Evolutionary conservation across 768 basidiomycete genomes (phyloP).

Genomic region (Pleurotus djamor): DNA sequence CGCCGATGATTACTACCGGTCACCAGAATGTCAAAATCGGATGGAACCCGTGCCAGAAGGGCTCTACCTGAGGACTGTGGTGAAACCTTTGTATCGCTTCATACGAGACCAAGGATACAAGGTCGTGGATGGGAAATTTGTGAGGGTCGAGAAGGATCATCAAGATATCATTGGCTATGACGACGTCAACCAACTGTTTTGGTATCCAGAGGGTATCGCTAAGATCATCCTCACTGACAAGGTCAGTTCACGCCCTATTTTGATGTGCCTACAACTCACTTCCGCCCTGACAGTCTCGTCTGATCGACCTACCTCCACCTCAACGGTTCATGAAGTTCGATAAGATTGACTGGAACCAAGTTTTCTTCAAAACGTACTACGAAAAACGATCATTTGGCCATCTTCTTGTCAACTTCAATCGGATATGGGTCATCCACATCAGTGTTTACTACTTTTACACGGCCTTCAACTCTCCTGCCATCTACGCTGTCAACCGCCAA

Average conservation of each 20-base stretch:
- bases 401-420: constrained; percentile 98
- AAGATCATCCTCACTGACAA: constrained; percentile 88
- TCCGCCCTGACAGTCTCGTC: constrained; percentile 57
- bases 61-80: constrained; percentile 85
- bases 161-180: constrained; percentile 97
- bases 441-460: constrained; percentile 97
- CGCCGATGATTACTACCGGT: constrained; percentile 99
- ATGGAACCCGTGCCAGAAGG: constrained; percentile 94
- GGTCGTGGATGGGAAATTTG: constrained; percentile 92
- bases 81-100: constrained; percentile 94
- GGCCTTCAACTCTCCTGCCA: constrained; percentile 84
- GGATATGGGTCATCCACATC: constrained; percentile 98
- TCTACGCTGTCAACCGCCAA: constrained; percentile 64
- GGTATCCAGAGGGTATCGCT: constrained; percentile 99
- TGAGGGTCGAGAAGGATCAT: constrained; percentile 91
- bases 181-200: constrained; percentile 98
- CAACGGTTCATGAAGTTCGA: constrained; percentile 98
- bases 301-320: constrained; percentile 88
- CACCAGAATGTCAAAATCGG: constrained; percentile 94
- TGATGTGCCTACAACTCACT: constrained; percentile 5
- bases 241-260: constrained; percentile 34
- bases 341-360: constrained; percentile 93
- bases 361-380: constrained; percentile 98
- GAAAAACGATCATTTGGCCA: constrained; percentile 98
- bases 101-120: constrained; percentile 98